Base-by-base conservation (phyloP, 2,329 filamentous ascomycete genomes). In the Triangularia setosa region DNA sequence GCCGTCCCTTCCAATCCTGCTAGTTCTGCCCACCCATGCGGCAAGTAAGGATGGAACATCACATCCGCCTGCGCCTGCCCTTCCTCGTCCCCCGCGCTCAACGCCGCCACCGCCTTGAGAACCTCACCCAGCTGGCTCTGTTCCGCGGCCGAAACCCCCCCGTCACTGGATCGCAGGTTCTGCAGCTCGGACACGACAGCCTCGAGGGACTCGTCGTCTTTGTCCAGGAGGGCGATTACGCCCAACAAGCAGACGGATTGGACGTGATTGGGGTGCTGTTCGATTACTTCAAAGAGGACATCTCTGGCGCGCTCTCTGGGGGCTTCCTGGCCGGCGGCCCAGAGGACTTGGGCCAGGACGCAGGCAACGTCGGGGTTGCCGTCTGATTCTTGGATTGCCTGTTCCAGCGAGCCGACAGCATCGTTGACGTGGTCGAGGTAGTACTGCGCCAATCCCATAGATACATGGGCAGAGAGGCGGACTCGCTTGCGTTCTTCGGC, bases 301-400 rank as follows among this genome's bases (percentile, higher is more conserved):
- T 90, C 87, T 3, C 92, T 85, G 16, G 94, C 93, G 66, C 90
- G 87, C 58, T 89, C 86, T 56, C 89, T 87, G 62, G 93, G 90
- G 0, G 88, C 83, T 6, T 89, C 86, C 0, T 88, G 87, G 8
- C 91, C 93, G 68, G 92, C 92, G 0, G 93, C 93, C 94, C 95
- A 99, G 0, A 98, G 83, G 0, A 98, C 91, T 76, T 98, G 92
- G 0, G 93, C 91, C 12, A 98, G 82, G 12, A 97, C 82, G 72
- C 93, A 97, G 0, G 93, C 88, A 1, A 94, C 90, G 72, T 97
- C 93, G 0, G 93, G 90, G 66, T 92, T 88, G 40, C 85, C 85
- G 28, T 85, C 79, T 0, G 90, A 92, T 74, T 96, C 93, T 63
- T 88, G 83, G 7, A 98, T 81, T 0, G 93, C 93, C 2, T 87